Base-by-base conservation (phyloP, 176 grass and related monocot species). In the Carex scoparia region DNA sequence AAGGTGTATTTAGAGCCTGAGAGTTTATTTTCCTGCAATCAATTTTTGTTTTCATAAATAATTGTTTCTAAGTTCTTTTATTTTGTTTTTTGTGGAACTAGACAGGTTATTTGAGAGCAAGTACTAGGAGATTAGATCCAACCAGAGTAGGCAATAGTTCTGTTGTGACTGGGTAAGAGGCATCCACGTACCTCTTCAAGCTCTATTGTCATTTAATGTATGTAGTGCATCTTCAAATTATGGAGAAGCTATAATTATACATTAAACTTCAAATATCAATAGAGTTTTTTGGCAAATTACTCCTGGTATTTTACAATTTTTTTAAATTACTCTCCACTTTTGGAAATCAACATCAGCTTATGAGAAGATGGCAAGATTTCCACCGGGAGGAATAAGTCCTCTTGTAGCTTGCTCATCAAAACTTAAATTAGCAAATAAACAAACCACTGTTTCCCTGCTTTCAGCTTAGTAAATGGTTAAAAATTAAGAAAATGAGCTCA, bases 131-230 rank as follows among this genome's bases (percentile, higher is more conserved):
- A 33, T 69, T 84, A 84, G 10, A 64, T 30, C 38, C 19, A 37
- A 75, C 60, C 55, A 86, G 75, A 1, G 77, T 9, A 28, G 2
- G 18, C 5, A 76, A 7, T 31, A 76, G 61, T 48, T 74, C 87
- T 4, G 81, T 93, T 35, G 87, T 85, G 61, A 98, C 92, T 91
- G 93, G 88, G 13, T 89, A 93, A 30, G 88, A 93, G 70, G 86
- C 87, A 44, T 89, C 93, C 9, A 92, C 85, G 14, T 92, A 8
- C 61, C 79, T 35, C 27, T 81, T 18, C 73, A 84, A 84, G 19
- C 16, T n/a, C 81, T 84, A 65, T 84, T 84, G 0, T 31, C 86
- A 1, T 62, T 65, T 33, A 38, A 16, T 0, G 80, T 85, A 84
- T 54, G 72, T 32, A 28, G 40, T 54, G 72, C 23, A 76, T 30